phyloP scores from a whole-genome alignment of 805 yeast species.

The Yamadazyma ubonensis region DNA sequence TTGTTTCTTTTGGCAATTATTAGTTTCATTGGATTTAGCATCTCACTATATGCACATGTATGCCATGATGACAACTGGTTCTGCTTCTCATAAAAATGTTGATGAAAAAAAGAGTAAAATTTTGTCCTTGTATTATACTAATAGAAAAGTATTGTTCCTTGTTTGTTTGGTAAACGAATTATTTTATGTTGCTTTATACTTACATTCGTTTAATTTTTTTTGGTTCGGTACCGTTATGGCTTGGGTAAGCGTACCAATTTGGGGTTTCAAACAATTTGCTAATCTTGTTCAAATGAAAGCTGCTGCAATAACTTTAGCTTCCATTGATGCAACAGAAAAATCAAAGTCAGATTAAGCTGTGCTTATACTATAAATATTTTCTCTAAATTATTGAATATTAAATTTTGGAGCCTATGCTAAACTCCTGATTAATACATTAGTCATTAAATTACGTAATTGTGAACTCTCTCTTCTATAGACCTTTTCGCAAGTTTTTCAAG shows the following conservation, averaged over 20 bases:
- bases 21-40: conserved; percentile 82
- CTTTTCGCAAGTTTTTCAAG: conserved; percentile 27
- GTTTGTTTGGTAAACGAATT: conserved; percentile 93
- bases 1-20: conserved; percentile 71
- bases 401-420: too few relatives aligned
- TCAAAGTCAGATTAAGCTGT: conserved; percentile 7
- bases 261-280: conserved; percentile 86
- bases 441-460: conserved; percentile 17
- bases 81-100: conserved; percentile 79
- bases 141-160: conserved; percentile 75
- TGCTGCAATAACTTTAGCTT: conserved; percentile 82
- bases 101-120: conserved; percentile 68
- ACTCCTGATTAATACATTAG: conserved; percentile 4
- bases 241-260: conserved; percentile 72
- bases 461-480: conserved; percentile 28
- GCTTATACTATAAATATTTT: background rate
- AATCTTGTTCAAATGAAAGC: conserved; percentile 84
- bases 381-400: background rate
- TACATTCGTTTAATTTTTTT: conserved; percentile 62
- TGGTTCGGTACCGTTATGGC: conserved; percentile 62
- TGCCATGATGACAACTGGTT: conserved; percentile 81
- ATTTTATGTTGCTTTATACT: conserved; percentile 85
- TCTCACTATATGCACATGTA: conserved; percentile 99
- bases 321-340: conserved; percentile 60
- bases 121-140: conserved; percentile 82